These are phyloP conservation scores for Yarrowia sp. DNA, from an alignment of 805 yeast species.

Conservation along the genomic window DNA sequence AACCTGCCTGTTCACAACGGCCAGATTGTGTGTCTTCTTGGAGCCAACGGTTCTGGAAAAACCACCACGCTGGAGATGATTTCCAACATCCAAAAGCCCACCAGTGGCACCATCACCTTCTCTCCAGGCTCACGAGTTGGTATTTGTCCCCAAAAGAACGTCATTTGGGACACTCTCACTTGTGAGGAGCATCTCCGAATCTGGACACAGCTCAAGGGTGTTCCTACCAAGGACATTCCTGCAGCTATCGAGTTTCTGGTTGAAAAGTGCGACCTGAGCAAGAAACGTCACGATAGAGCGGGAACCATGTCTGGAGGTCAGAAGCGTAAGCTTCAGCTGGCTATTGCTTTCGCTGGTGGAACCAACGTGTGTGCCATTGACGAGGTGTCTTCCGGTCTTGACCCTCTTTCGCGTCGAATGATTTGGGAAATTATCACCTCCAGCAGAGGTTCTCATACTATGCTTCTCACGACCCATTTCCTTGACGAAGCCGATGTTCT, in stretches of 20 bases:
- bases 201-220: slow-evolving; percentile 50
- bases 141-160: slow-evolving; percentile 51
- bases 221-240: slow-evolving; percentile 40
- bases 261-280: slow-evolving; percentile 47
- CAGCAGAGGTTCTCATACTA: slow-evolving; percentile 46
- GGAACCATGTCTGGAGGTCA: slow-evolving; percentile 50
- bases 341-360: slow-evolving; percentile 51
- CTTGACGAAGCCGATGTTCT: slow-evolving; percentile 52
- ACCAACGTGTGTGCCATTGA: slow-evolving; percentile 50
- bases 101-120: slow-evolving; percentile 46
- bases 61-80: slow-evolving; percentile 52
- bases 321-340: slow-evolving; percentile 51
- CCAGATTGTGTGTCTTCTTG: slow-evolving; percentile 49
- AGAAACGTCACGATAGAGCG: slow-evolving; percentile 44
- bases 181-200: slow-evolving; percentile 49
- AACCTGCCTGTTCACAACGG: slow-evolving; percentile 48
- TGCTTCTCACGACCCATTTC: slow-evolving; percentile 51
- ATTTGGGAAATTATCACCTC: slow-evolving; percentile 51
- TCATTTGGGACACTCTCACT: slow-evolving; percentile 50
- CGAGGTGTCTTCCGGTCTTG: slow-evolving; percentile 52
- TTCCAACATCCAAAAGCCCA: slow-evolving; percentile 48
- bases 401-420: slow-evolving; percentile 50
- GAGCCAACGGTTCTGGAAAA: slow-evolving; percentile 53
- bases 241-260: slow-evolving; percentile 43
- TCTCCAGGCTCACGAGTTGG: slow-evolving; percentile 47